Base-by-base conservation (phyloP, 2,329 filamentous ascomycete species). In the Aspergillus aculeatus region DNA sequence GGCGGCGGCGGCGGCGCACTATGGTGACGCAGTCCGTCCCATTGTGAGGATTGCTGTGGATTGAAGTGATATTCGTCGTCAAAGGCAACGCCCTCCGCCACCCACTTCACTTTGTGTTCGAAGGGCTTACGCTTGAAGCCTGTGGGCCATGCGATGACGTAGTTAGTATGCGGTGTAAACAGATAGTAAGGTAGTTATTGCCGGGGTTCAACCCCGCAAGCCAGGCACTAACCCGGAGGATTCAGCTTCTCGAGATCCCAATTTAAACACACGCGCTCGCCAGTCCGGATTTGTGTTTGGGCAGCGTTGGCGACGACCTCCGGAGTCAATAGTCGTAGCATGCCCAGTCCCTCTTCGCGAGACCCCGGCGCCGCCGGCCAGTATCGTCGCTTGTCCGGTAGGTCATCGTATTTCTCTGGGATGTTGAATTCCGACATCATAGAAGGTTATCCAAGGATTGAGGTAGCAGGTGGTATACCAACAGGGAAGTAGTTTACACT, bases 241-340 rank as follows among this genome's bases (percentile, higher is more conserved):
- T 84, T 81, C 2, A 86, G 72, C 66, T 86, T 85, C 52, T 80
- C 79, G 44, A 86, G 71, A 29, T 83, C 80, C 84, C 84, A 86
- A 41, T 83, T 82, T 24, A 87, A 71, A 53, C 81, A 81, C 23
- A 85, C 79, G 24, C 83, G 78, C 50, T 78, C 75, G 21, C 84
- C 84, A 0, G 80, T 82, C 47, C 76, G 75, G 65, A 86, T 85
- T 66, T 84, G 80, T 4, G 77, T 77, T 4, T 75, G 73, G 0
- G 84, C 84, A 0, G 82, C 78, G 14, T 76, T 74, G 10, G 81
- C 80, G 1, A 86, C 81, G 5, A 83, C 67, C 0, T 83, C 77
- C 2, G 83, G 80, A 0, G 84, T 86, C 14, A 86, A 77, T 2
- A 83, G 74, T 0, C 75, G 78, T 9, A 81, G 75, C 68, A 83